Conservation (phyloP, 1,139 yeast species). For the Wickerhamomyces sp. region DNA sequence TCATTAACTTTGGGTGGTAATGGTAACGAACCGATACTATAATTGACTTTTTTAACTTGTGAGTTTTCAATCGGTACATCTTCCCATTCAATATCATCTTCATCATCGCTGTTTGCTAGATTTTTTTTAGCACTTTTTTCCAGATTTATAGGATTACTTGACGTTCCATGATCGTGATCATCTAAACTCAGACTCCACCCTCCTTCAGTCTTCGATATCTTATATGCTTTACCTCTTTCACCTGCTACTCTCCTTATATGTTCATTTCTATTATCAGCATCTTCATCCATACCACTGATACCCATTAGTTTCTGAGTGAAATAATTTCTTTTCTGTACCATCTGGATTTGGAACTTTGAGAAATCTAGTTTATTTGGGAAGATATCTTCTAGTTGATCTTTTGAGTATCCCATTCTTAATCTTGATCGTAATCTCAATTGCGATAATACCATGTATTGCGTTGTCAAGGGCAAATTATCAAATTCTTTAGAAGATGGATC, state of each 20-base stretch:
- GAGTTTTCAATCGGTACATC: constrained; percentile 43
- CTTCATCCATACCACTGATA: constrained; percentile 81
- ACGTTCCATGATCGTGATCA: constrained; percentile 34
- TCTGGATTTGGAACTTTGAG: constrained; percentile 86
- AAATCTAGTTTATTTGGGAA: constrained; percentile 89
- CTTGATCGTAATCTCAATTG: constrained; percentile 81
- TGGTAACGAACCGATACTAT: constrained; percentile 35
- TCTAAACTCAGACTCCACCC: constrained; percentile 84
- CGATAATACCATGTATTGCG: constrained; percentile 85
- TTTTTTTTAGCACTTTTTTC: constrained; percentile 26
- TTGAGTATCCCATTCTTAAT: constrained; percentile 90
- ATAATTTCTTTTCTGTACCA: constrained; percentile 88
- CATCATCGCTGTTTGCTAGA: constrained; percentile 33
- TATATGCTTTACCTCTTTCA: constrained; percentile 73
- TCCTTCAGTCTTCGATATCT: constrained; percentile 67
- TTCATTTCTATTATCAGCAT: constrained; percentile 55
- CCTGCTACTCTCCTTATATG: constrained; percentile 69
- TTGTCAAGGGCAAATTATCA: constrained; percentile 62
- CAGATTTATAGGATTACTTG: constrained; percentile 39
- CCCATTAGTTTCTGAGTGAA: constrained; percentile 86
- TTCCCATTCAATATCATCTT: constrained; percentile 56
- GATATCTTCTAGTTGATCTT: constrained; percentile 73
- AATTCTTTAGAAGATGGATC: constrained; percentile 71
- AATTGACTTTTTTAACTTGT: constrained; percentile 26
- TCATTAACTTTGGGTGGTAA: constrained; percentile 25